Evolutionary conservation across 805 yeast species (phyloP).

Genomic region (Suhomyces vadensis): DNA sequence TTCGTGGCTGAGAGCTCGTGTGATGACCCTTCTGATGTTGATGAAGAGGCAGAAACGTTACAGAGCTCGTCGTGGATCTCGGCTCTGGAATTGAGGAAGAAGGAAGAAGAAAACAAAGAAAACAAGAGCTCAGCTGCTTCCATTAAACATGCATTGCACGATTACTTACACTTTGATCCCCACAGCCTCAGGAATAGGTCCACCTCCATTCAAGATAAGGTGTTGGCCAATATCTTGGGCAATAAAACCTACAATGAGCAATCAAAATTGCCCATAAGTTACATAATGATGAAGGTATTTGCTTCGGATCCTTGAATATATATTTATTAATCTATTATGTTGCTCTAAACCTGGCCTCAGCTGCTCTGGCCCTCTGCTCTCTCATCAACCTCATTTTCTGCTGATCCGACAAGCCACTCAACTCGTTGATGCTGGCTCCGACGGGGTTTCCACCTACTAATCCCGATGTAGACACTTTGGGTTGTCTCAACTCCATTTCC

Average conservation of each 20-base stretch:
- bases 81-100: conserved; percentile 50
- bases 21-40: conserved; percentile 8
- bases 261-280: conserved; percentile 29
- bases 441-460: conserved; percentile 28
- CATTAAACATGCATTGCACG: conserved; percentile 59
- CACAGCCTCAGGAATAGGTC: not conserved
- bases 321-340: not conserved
- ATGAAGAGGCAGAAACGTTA: conserved; percentile 11
- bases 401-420: conserved; percentile 66
- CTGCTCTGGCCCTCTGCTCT: conserved; percentile 95
- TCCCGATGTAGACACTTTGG: conserved; percentile 35
- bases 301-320: conserved; percentile 11
- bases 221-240: conserved; percentile 29
- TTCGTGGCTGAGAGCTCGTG: conserved; percentile 17
- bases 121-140: conserved; percentile 24
- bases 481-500: conserved; percentile 40
- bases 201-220: conserved; percentile 21
- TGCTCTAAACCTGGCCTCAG: conserved; percentile 70
- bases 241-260: conserved; percentile 20
- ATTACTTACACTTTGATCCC: conserved; percentile 67
- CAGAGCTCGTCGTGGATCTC: conserved; percentile 45
- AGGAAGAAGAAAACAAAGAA: conserved; percentile 34
- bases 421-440: conserved; percentile 37
- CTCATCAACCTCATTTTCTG: conserved; percentile 81
- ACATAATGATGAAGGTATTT: conserved; percentile 41